Evolutionary conservation across 2,329 filamentous ascomycete genomes (phyloP).

Genomic region (Esteya vermicola): DNA sequence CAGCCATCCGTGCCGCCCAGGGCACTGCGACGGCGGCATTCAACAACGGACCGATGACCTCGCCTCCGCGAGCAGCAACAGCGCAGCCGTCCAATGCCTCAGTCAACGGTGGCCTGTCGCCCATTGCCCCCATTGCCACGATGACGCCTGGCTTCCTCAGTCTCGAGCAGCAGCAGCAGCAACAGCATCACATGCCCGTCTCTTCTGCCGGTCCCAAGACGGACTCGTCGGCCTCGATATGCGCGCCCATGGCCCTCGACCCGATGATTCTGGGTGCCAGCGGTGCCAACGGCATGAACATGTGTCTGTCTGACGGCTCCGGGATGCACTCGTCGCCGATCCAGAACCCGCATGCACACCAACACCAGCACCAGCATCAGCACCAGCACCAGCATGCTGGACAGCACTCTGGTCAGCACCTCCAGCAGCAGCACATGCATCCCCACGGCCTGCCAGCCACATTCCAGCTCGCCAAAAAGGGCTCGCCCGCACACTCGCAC

Average conservation of each 20-base stretch:
- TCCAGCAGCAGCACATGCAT: no score
- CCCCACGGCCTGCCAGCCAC: no score
- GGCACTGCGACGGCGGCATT: constrained; percentile 20
- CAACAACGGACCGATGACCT: constrained; percentile 10
- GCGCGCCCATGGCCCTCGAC: constrained; percentile 3
- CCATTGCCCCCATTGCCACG: no score
- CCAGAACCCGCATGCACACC: constrained; percentile 2
- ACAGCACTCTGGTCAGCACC: no score
- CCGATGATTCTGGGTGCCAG: constrained; percentile 6
- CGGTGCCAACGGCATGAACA: constrained; percentile 2
- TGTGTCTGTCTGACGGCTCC: constrained; percentile 7
- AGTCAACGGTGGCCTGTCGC: no score
- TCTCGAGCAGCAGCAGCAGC: constrained; percentile 19
- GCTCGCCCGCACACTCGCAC: constrained; percentile 16
- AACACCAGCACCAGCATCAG: not conserved
- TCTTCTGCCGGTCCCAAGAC: constrained; percentile 11
- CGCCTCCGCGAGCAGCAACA: constrained; percentile 12
- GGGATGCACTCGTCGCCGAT: not conserved
- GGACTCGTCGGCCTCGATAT: not conserved
- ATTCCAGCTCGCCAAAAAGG: constrained; percentile 6
- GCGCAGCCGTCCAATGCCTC: no score
- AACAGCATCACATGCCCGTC: no score
- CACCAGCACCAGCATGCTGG: constrained; percentile 16
- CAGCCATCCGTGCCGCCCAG: constrained; percentile 27
- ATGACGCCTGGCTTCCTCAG: constrained; percentile 23